phyloP scores from a whole-genome alignment of 495 filamentous ascomycete genomes.

The Penicillium roqueforti region DNA sequence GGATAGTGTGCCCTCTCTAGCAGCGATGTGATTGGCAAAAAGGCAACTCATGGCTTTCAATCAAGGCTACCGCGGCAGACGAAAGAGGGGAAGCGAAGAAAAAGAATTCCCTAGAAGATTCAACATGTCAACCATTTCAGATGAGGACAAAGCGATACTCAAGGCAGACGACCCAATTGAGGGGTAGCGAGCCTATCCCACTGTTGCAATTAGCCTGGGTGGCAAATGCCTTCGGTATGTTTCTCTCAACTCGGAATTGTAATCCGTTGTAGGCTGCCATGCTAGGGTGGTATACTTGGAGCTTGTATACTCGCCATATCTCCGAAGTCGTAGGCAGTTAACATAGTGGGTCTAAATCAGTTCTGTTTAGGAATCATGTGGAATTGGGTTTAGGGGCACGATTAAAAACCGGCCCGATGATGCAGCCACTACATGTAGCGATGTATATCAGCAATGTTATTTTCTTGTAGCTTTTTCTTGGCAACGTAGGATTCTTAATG shows the following conservation, averaged over 20 bases:
- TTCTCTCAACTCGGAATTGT: neutral
- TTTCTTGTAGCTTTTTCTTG: too few relatives aligned
- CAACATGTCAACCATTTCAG: neutral
- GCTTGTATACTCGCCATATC: too few relatives aligned
- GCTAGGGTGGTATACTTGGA: neutral
- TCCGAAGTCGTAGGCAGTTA: neutral
- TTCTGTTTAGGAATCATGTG: neutral
- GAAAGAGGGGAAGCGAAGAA: neutral
- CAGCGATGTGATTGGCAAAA: neutral
- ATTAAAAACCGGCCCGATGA: neutral
- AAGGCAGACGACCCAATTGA: neutral
- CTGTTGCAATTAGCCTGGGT: neutral
- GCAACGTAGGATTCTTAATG: neutral
- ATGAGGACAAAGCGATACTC: neutral
- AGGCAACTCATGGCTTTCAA: neutral
- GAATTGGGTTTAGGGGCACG: neutral
- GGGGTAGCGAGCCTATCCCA: neutral
- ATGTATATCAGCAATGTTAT: too few relatives aligned
- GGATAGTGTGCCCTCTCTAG: neutral
- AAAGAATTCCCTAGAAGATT: neutral
- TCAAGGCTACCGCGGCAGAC: neutral
- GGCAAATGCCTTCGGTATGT: neutral
- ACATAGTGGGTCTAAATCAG: neutral
- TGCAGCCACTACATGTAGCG: neutral
- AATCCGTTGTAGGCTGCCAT: neutral